Conservation (phyloP, 1,284 basidiomycete species). For the Malassezia restricta region DNA sequence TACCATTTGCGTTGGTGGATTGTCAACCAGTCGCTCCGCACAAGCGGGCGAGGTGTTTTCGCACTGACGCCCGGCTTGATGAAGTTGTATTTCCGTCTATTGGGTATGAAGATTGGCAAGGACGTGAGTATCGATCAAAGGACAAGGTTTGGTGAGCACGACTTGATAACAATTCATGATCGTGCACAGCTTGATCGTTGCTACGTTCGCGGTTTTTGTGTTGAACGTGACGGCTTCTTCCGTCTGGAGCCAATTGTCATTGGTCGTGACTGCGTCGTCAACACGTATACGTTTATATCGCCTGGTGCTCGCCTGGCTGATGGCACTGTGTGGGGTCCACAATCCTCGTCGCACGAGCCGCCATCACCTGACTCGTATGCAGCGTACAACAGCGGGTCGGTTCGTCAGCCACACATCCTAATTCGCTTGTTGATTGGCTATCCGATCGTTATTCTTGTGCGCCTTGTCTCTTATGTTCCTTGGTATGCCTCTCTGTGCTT, state of each 20-base stretch:
- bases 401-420: constrained; percentile 33
- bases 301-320: constrained; percentile 43
- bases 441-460: constrained; percentile 33
- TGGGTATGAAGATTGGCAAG: constrained; percentile 43
- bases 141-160: constrained; percentile 40
- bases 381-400: constrained; percentile 40
- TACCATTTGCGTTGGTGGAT: constrained; percentile 47
- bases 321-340: constrained; percentile 45
- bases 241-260: constrained; percentile 44
- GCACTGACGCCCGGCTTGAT: constrained; percentile 33
- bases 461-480: constrained; percentile 39
- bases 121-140: constrained; percentile 41
- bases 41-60: constrained; percentile 43
- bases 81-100: constrained; percentile 41
- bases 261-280: constrained; percentile 45
- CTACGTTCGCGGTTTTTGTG: constrained; percentile 44
- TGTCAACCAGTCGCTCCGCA: constrained; percentile 45
- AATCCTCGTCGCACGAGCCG: constrained; percentile 43
- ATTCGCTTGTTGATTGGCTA: constrained; percentile 36
- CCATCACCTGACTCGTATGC: constrained; percentile 44
- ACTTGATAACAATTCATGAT: constrained; percentile 45
- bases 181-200: constrained; percentile 43
- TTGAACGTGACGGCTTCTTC: constrained; percentile 46
- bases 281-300: constrained; percentile 45
- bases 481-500: constrained; percentile 46